Conservation (phyloP, 2,329 filamentous ascomycete genomes). For the Cercospora citrullina region DNA sequence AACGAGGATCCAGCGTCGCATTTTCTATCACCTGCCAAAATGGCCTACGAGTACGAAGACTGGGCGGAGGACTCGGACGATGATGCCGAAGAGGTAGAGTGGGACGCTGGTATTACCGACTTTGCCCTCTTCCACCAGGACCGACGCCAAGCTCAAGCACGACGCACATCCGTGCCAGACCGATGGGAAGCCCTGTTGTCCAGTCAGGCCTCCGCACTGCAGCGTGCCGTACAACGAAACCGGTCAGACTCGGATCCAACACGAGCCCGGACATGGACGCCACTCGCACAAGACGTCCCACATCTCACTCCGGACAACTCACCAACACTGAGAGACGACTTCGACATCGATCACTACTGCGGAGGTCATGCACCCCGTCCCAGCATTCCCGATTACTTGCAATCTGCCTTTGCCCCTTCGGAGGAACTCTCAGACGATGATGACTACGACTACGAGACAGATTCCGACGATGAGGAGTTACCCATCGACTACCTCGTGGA, state of each 20-base stretch:
- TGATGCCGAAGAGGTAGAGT: constrained; percentile 33
- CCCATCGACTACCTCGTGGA: constrained; percentile 32
- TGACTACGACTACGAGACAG: constrained; percentile 26
- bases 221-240: constrained; percentile 32
- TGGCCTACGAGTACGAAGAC: constrained; percentile 34
- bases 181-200: constrained; percentile 33
- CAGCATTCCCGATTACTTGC: constrained; percentile 29
- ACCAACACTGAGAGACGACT: constrained; percentile 34
- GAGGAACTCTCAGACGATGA: constrained; percentile 25
- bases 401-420: constrained; percentile 21
- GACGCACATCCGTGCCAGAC: constrained; percentile 25
- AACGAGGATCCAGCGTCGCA: constrained; percentile 35
- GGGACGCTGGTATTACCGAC: constrained; percentile 39
- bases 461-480: constrained; percentile 30
- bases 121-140: constrained; percentile 38
- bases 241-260: constrained; percentile 21
- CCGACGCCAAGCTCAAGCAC: constrained; percentile 30
- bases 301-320: constrained; percentile 38
- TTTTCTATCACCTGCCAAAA: constrained; percentile 35
- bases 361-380: constrained; percentile 14
- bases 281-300: constrained; percentile 31
- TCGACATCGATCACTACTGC: constrained; percentile 31
- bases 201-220: constrained; percentile 30
- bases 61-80: constrained; percentile 34
- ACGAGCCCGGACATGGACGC: constrained; percentile 21